Evolutionary conservation across 2,329 filamentous ascomycete species (phyloP).

Genomic region (Diaporthe amygdali): DNA sequence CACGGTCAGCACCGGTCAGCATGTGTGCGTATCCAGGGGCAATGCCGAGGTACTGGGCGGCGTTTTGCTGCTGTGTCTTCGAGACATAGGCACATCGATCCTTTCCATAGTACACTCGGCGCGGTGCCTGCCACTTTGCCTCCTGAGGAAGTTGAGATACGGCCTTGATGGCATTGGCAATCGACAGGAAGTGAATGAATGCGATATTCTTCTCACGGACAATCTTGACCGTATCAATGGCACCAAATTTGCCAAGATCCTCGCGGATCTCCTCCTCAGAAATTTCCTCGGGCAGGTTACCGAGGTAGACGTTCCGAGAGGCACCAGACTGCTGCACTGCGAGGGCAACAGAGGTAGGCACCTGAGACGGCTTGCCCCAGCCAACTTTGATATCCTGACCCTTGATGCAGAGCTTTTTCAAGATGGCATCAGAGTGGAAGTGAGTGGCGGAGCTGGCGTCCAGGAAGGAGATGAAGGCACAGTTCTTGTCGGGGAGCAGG

Average conservation of each 20-base stretch:
- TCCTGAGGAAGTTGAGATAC: slow-evolving; percentile 96
- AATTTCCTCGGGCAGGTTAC: slow-evolving; percentile 89
- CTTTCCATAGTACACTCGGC: slow-evolving; percentile 98
- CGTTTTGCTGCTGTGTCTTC: slow-evolving; percentile 99
- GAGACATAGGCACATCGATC: slow-evolving; percentile 98
- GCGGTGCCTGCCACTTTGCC: slow-evolving; percentile 93
- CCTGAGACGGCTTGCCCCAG: slow-evolving; percentile 98
- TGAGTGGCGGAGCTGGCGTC: slow-evolving; percentile 97
- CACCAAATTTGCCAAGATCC: slow-evolving; percentile 93
- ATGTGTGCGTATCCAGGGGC: slow-evolving; percentile 96
- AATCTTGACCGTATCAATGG: slow-evolving; percentile 96
- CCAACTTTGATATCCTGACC: slow-evolving; percentile 99
- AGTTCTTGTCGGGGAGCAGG: slow-evolving; percentile 97
- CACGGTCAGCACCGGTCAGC: slow-evolving; percentile 92
- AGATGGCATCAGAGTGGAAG: slow-evolving; percentile 98
- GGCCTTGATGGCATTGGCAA: slow-evolving; percentile 97
- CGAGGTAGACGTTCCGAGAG: slow-evolving; percentile 95
- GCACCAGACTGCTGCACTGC: slow-evolving; percentile 97
- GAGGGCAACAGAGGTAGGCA: slow-evolving; percentile 95
- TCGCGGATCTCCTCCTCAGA: slow-evolving; percentile 91
- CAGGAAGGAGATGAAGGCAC: slow-evolving; percentile 98
- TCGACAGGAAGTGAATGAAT: slow-evolving; percentile 96
- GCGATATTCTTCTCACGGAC: slow-evolving; percentile 98
- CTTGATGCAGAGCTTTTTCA: slow-evolving; percentile 99
- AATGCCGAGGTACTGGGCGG: slow-evolving; percentile 96